A percentile compares a stretch with the other conserved stretches of the same genome.
These are phyloP conservation scores for Pythium volutum DNA, from an alignment of 352 stramenopile genomes.

Conservation along the genomic window DNA sequence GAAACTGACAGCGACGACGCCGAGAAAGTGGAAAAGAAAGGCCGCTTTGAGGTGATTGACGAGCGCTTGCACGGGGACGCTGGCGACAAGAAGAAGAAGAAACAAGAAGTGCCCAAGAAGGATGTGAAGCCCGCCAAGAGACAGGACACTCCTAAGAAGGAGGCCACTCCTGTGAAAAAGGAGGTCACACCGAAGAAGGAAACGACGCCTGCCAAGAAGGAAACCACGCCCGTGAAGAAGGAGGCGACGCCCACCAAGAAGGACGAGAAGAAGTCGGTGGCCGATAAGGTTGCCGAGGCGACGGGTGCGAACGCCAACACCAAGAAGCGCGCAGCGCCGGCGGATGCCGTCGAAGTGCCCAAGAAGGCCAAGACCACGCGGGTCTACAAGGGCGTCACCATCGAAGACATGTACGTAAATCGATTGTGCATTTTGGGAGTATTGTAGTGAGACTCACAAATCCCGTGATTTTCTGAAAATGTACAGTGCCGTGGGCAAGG, in stretches of 20 bases:
- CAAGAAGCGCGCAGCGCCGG: slow-evolving; percentile 69
- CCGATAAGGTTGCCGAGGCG: slow-evolving; percentile 50
- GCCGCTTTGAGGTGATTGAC: slow-evolving; percentile 75
- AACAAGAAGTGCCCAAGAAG: slow-evolving; percentile 22
- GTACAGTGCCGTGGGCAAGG: slow-evolving; percentile 69
- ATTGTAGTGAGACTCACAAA: neutral
- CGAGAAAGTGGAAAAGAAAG: slow-evolving; percentile 42
- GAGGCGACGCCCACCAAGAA: slow-evolving; percentile 20
- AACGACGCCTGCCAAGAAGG: slow-evolving; percentile 30
- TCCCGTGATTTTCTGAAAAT: neutral
- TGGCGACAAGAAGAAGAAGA: slow-evolving; percentile 29
- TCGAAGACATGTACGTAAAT: slow-evolving; percentile 66
- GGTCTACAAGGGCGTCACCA: slow-evolving; percentile 75
- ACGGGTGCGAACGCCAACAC: slow-evolving; percentile 22
- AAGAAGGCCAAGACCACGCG: slow-evolving; percentile 77
- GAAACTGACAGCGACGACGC: slow-evolving; percentile 38
- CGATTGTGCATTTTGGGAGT: neutral
- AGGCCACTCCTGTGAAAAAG: slow-evolving; percentile 18
- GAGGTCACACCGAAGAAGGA: slow-evolving; percentile 29
- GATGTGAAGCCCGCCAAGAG: slow-evolving; percentile 18
- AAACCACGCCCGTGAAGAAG: slow-evolving; percentile 19
- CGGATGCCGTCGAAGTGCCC: slow-evolving; percentile 56
- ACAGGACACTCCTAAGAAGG: slow-evolving; percentile 22
- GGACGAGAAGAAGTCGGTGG: slow-evolving; percentile 38
- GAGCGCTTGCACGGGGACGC: slow-evolving; percentile 58